Base-by-base conservation (phyloP, 129 eudicot species). In the Lonicera japonica region DNA sequence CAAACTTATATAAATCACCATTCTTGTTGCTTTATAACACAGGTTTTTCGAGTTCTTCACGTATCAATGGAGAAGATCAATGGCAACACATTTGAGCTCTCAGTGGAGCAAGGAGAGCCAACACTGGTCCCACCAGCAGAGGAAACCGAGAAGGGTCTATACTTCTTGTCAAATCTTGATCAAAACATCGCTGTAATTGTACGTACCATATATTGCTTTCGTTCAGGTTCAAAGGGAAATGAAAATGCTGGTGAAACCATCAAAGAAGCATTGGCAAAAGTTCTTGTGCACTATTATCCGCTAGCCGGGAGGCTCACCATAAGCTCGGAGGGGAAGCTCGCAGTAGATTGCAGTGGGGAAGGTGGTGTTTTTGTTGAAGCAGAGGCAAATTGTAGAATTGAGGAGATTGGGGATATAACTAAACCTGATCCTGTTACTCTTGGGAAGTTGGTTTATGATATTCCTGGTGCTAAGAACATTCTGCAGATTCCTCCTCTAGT, bases 351-450 rank as follows among this genome's bases (percentile, higher is more conserved):
- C 65, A 74, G 64, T 0, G 77, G 73, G 1, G 77, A 63, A 17
- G 80, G 80, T 6, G 80, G 73, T 9, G 68, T 75, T 0, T 75
- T 79, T 61, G 74, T 79, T 5, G 85, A 79, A 64, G 85, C 85
- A 19, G 78, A 70, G 21, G 75, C 81, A 7, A 59, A 70, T 19
- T 79, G 78, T 61, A 15, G 2, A 1, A 48, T 75, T 58, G 68
- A 58, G 25, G 65, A 70, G 63, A 53, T 79, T 43, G 85, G 85
- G 14, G 80, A 79, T 56, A 24, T 70, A 21, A 74, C 73, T 3
- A 54, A 61, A 43, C 73, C 58, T 25, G 73, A 74, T 25, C 69
- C 79, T 52, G 64, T 47, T 24, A 61, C 68, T 20, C 63, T 67
- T 41, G 72, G 69, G 16, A 61, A 67, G 64, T 21, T 74, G 41